These are phyloP conservation scores for Escallonia herrerae DNA, from an alignment of 129 eudicot genomes.

Conservation along the genomic window DNA sequence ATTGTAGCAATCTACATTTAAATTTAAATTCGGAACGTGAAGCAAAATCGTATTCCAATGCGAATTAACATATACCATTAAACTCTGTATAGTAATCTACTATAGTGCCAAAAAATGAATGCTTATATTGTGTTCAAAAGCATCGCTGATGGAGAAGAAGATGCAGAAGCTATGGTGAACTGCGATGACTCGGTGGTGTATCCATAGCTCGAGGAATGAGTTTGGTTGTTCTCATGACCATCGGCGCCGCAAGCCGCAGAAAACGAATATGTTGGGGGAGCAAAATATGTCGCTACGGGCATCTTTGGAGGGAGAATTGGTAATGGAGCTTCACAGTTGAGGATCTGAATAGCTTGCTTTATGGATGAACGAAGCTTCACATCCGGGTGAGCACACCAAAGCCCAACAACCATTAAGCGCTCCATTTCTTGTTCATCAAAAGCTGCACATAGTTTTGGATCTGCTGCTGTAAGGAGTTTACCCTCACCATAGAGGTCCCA, in stretches of 20 bases:
- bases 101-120: too few relatives aligned
- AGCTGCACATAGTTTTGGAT: neutral
- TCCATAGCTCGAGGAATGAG: neutral
- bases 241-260: neutral
- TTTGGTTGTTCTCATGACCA: neutral
- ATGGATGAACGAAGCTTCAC: neutral
- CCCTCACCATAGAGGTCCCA: slow-evolving; percentile 1
- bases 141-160: neutral
- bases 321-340: slow-evolving; percentile 1
- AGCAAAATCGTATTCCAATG: too few relatives aligned
- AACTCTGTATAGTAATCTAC: too few relatives aligned
- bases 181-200: neutral
- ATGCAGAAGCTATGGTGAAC: neutral
- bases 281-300: slow-evolving; percentile 3
- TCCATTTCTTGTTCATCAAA: slow-evolving; percentile 2
- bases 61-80: too few relatives aligned
- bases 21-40: too few relatives aligned
- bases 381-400: slow-evolving; percentile 1
- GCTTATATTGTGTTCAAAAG: neutral
- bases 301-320: slow-evolving; percentile 2
- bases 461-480: neutral
- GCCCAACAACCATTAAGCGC: neutral
- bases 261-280: neutral
- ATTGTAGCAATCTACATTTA: too few relatives aligned
- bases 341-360: neutral